A percentile compares a stretch with the other conserved stretches of the same genome.
Conservation (phyloP, 805 yeast species). For the Spathaspora sp. region DNA sequence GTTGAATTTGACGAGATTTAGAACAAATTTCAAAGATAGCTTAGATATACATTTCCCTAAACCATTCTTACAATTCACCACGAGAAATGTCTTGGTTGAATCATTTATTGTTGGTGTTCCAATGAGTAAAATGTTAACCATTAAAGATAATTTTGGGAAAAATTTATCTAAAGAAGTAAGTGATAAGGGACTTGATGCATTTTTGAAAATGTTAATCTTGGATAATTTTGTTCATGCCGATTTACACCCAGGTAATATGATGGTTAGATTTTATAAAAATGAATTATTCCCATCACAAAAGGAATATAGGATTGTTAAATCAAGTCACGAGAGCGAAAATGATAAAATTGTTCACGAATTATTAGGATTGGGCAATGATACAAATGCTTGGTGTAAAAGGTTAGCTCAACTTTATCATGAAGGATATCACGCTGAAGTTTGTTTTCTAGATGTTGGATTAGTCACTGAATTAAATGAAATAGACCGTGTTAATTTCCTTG, state of each 20-base stretch:
- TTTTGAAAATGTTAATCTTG: conserved; percentile 84
- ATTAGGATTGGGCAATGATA: conserved; percentile 26
- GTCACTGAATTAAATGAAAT: conserved; percentile 80
- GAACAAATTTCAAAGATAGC: conserved; percentile 56
- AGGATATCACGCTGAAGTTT: conserved; percentile 79
- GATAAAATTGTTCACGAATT: conserved; percentile 44
- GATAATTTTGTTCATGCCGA: conserved; percentile 97
- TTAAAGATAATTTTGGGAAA: conserved; percentile 43
- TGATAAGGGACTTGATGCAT: conserved; percentile 85
- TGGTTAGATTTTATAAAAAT: conserved; percentile 63
- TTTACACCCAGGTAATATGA: conserved; percentile 93
- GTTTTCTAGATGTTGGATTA: conserved; percentile 90
- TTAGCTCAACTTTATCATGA: conserved; percentile 45
- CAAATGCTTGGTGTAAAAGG: conserved; percentile 41
- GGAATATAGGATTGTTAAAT: conserved; percentile 39
- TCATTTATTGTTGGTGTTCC: conserved; percentile 83
- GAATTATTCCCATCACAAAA: conserved; percentile 39
- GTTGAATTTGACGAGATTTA: conserved; percentile 68
- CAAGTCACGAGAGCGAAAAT: conserved; percentile 43
- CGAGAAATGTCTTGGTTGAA: conserved; percentile 76
- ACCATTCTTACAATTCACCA: conserved; percentile 62
- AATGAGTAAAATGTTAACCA: conserved; percentile 62
- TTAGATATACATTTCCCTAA: conserved; percentile 75
- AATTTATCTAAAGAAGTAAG: conserved; percentile 63
- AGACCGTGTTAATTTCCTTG: conserved; percentile 83